A percentile compares a stretch with the other conserved stretches of the same genome.
Evolutionary conservation across 148 eudicot species (phyloP).

Genomic region (Dianthus caryophyllus): DNA sequence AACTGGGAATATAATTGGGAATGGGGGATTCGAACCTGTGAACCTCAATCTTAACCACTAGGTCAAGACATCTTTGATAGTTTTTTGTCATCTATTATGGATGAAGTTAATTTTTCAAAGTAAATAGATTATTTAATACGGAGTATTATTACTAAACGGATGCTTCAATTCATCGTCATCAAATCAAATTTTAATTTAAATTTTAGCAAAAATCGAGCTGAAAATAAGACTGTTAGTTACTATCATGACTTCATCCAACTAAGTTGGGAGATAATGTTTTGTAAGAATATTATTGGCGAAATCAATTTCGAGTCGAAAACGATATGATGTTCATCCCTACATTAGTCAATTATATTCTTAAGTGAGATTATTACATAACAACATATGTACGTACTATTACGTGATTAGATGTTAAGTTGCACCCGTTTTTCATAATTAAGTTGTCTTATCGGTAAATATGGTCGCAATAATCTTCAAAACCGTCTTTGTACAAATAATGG

Average conservation of each 20-base stretch:
- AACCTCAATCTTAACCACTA: too few relatives aligned
- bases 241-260: constrained; percentile 14
- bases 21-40: too few relatives aligned
- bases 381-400: neutral
- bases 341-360: neutral
- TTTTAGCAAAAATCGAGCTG: neutral
- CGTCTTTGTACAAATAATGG: constrained; percentile 7
- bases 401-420: neutral
- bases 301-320: neutral
- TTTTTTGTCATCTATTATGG: too few relatives aligned
- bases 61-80: too few relatives aligned
- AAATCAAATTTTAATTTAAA: neutral
- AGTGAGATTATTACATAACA: neutral
- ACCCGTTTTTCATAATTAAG: neutral
- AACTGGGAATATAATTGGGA: too few relatives aligned
- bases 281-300: neutral
- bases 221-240: neutral
- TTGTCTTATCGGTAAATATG: neutral
- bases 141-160: too few relatives aligned
- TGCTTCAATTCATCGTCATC: neutral
- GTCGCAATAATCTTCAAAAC: neutral
- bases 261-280: neutral
- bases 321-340: constrained; percentile 11
- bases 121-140: too few relatives aligned
- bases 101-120: too few relatives aligned